phyloP scores from a whole-genome alignment of 164 flowering plant genomes.

The Macadamia integrifolia region DNA sequence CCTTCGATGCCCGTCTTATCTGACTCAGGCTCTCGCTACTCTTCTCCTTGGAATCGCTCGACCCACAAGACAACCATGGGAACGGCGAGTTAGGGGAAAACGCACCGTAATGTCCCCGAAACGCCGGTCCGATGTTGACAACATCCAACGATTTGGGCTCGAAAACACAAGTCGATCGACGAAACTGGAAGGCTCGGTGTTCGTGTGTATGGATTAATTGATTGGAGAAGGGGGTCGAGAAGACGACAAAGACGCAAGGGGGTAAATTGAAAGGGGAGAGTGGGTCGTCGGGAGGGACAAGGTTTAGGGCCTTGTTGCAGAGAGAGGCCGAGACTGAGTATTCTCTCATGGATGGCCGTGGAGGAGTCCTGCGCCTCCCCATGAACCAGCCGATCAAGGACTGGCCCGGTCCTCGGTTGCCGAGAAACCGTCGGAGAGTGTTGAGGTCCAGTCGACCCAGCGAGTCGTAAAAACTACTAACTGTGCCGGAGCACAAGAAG shows the following conservation, averaged over 20 bases:
- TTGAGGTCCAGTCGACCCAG: slow-evolving; percentile 33
- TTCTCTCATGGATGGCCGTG: slow-evolving; percentile 76
- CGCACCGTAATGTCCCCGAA: slow-evolving; percentile 59
- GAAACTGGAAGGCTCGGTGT: slow-evolving; percentile 63
- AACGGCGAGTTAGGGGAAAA: slow-evolving; percentile 59
- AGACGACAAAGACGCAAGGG: slow-evolving; percentile 50
- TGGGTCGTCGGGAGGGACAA: slow-evolving; percentile 6
- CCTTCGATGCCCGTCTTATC: slow-evolving; percentile 25
- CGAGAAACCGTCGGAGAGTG: slow-evolving; percentile 25
- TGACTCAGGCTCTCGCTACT: slow-evolving; percentile 22
- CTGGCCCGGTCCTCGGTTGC: slow-evolving; percentile 1
- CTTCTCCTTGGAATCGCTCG: slow-evolving; percentile 23
- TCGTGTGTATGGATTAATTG: slow-evolving; percentile 75
- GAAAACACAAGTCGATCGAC: slow-evolving; percentile 18
- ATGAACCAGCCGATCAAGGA: slow-evolving; percentile 74
- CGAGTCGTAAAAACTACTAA: slow-evolving; percentile 50
- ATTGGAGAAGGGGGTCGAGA: slow-evolving; percentile 48
- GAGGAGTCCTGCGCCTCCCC: slow-evolving; percentile 55
- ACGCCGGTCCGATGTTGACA: slow-evolving; percentile 79
- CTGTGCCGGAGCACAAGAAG: slow-evolving; percentile 42
- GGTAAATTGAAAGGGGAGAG: slow-evolving; percentile 9
- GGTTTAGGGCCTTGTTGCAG: slow-evolving; percentile 22
- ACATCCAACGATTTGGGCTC: slow-evolving; percentile 51
- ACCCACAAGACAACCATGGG: slow-evolving; percentile 42
- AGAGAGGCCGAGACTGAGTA: slow-evolving; percentile 41